These are phyloP conservation scores for Vigna angularis DNA, from an alignment of 306 rosid species.

Conservation along the genomic window DNA sequence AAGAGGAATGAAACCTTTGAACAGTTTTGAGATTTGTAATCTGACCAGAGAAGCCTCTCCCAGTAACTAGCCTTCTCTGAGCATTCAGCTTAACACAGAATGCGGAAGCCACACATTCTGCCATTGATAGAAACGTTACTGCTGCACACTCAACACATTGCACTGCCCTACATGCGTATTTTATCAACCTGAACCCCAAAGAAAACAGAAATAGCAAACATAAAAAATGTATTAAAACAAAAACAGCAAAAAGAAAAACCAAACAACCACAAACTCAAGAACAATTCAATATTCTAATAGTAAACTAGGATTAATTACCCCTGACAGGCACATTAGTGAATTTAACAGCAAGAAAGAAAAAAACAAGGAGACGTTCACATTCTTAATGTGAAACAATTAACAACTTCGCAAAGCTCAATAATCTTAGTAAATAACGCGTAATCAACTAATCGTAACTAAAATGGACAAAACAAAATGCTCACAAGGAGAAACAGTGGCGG, in stretches of 20 bases:
- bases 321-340: not conserved
- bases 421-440: not conserved
- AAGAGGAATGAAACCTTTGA: slow-evolving; percentile 55
- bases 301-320: slow-evolving; percentile 15
- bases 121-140: slow-evolving; percentile 54
- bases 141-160: slow-evolving; percentile 60
- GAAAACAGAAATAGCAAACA: slow-evolving; percentile 31
- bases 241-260: not conserved
- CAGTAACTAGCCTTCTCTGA: slow-evolving; percentile 45
- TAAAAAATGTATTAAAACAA: slow-evolving; percentile 35
- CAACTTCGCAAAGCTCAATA: not conserved
- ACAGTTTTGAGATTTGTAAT: slow-evolving; percentile 40
- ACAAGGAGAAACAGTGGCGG: not conserved
- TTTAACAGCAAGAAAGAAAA: not conserved
- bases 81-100: slow-evolving; percentile 59
- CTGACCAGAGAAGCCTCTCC: slow-evolving; percentile 41
- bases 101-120: slow-evolving; percentile 67
- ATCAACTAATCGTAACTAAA: not conserved
- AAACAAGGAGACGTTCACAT: not conserved
- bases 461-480: not conserved
- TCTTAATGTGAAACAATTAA: slow-evolving; percentile 15
- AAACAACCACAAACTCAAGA: slow-evolving; percentile 13
- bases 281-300: slow-evolving; percentile 6
- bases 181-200: slow-evolving; percentile 37
- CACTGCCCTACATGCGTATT: slow-evolving; percentile 19